Conservation (phyloP, 768 basidiomycete species). For the Scleroderma bovista region DNA sequence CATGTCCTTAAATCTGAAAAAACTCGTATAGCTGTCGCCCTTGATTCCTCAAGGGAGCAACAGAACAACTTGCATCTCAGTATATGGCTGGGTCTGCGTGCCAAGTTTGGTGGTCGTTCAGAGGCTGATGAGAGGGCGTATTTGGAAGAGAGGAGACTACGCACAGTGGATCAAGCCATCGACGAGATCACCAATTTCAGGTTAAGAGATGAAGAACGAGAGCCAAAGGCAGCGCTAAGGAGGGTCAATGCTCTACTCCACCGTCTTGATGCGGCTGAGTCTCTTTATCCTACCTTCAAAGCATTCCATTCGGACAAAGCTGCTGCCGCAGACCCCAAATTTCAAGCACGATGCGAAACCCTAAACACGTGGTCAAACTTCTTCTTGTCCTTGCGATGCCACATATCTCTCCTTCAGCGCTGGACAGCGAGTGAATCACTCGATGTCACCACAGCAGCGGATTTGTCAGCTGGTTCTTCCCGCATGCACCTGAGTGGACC, state of each 20-base stretch:
- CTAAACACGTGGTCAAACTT: conserved; percentile 92
- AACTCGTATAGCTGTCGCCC: conserved; percentile 78
- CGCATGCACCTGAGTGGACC: conserved; percentile 25
- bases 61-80: conserved; percentile 61
- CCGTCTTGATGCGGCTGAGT: conserved; percentile 76
- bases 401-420: conserved; percentile 72
- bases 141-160: conserved; percentile 77
- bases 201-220: conserved; percentile 38
- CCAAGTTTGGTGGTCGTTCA: conserved; percentile 73
- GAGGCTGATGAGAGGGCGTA: conserved; percentile 77
- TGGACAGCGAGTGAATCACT: conserved; percentile 95
- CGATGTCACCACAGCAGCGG: conserved; percentile 73
- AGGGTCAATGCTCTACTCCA: conserved; percentile 63
- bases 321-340: conserved; percentile 53
- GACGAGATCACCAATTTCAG: conserved; percentile 79
- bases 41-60: conserved; percentile 65
- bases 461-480: conserved; percentile 39
- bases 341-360: conserved; percentile 82
- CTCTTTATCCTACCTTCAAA: conserved; percentile 80
- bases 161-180: conserved; percentile 76
- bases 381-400: conserved; percentile 75
- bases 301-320: conserved; percentile 78
- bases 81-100: conserved; percentile 88
- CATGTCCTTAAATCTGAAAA: conserved; percentile 96
- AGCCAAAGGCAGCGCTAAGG: conserved; percentile 43